phyloP scores from a whole-genome alignment of 2,329 filamentous ascomycete genomes.

The Ophiostoma piceae region DNA sequence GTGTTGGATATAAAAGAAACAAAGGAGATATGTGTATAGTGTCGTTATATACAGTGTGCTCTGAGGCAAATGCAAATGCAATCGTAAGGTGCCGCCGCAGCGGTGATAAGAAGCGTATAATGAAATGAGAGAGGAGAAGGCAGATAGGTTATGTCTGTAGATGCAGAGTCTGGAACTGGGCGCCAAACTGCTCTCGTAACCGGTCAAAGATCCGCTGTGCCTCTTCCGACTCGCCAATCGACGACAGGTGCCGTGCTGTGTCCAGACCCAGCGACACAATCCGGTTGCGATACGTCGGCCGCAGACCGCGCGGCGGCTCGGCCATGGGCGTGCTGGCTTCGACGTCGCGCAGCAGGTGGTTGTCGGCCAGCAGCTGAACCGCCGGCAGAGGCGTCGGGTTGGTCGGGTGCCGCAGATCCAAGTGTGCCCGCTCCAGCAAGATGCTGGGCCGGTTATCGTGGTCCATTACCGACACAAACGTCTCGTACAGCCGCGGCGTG shows the following conservation, averaged over 20 bases:
- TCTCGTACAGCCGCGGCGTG: constrained; percentile 47
- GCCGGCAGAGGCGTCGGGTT: constrained; percentile 45
- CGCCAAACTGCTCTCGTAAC: constrained; percentile 26
- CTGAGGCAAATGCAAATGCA: background rate
- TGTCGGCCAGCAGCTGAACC: constrained; percentile 40
- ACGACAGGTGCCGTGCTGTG: constrained; percentile 43
- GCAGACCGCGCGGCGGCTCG: constrained; percentile 30
- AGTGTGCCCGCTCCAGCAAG: constrained; percentile 47
- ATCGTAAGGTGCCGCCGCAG: background rate
- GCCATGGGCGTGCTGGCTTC: constrained; percentile 19
- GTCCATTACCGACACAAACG: constrained; percentile 46
- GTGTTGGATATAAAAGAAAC: background rate
- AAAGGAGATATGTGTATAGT: background rate
- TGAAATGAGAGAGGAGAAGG: background rate
- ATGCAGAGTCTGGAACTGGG: constrained; percentile 23
- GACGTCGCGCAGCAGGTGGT: constrained; percentile 27
- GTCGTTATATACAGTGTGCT: constrained; percentile 1
- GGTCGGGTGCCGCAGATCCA: constrained; percentile 51
- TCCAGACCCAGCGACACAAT: constrained; percentile 43
- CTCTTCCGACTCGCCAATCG: constrained; percentile 39
- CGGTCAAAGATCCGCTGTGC: constrained; percentile 38
- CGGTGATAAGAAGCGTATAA: background rate
- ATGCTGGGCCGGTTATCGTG: constrained; percentile 36
- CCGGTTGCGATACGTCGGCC: constrained; percentile 27
- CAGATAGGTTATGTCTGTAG: constrained; percentile 19